Evolutionary conservation across 257 asterid genomes (phyloP).

Genomic region (Leonotis leonurus): DNA sequence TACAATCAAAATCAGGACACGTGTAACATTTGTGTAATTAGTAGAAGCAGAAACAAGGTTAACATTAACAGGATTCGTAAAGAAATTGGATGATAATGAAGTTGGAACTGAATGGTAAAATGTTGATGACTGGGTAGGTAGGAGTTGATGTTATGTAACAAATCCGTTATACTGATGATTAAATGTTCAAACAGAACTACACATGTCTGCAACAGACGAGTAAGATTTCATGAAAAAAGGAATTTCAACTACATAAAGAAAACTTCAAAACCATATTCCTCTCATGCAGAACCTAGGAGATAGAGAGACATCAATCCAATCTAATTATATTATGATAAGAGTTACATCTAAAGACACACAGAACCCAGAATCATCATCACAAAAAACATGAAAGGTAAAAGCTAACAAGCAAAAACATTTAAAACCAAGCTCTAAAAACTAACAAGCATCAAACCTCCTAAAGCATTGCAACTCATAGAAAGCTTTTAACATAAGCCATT

Average conservation of each 20-base stretch:
- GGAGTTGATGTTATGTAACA: neutral
- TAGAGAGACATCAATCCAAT: neutral
- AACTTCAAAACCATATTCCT: neutral
- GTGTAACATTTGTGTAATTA: neutral
- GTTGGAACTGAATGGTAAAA: neutral
- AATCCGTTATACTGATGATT: neutral
- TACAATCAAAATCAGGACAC: neutral
- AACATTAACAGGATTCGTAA: neutral
- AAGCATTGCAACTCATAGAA: neutral
- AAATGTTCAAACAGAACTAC: neutral
- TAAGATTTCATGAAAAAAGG: neutral
- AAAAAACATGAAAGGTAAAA: neutral
- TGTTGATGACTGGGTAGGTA: neutral
- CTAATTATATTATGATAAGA: neutral
- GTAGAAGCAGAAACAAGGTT: neutral
- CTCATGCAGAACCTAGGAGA: neutral
- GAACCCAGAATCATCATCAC: neutral
- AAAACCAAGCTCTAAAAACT: slow-evolving; percentile 10
- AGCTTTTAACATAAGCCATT: neutral
- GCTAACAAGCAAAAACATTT: slow-evolving; percentile 1
- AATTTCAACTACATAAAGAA: neutral
- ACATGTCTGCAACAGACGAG: neutral
- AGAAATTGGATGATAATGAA: neutral
- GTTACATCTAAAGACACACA: neutral
- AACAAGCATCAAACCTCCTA: slow-evolving; percentile 10